Base-by-base conservation (phyloP, 495 filamentous ascomycete species). In the Xylaria telfairii region DNA sequence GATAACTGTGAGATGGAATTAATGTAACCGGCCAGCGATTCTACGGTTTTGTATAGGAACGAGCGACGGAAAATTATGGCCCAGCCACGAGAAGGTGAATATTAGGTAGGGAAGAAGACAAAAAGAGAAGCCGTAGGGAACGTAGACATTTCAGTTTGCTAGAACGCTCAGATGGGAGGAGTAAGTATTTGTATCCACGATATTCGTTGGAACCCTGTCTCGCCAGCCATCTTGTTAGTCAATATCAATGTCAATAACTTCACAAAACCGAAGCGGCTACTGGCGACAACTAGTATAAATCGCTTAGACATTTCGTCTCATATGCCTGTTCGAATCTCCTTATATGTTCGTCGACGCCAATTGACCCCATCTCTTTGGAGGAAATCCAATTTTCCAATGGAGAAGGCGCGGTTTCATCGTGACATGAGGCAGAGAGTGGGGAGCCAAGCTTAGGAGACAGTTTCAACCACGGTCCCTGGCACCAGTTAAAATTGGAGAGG, bases 351-450 rank as follows among this genome's bases (percentile, higher is more conserved):
- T 47, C 28, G 41, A 64, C 41, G 13, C 34, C 42, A 42, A 42
- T 9, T 8, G n/a, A 19, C 47, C 1, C 24, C 44, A 13, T 51
- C 42, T 49, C 62, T 49, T 51, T 65, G 28, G 62, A 65, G 62
- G 44, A 65, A 49, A 49, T 51, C 7, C 15, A 32, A 47, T 47
- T 65, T n/a, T 65, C 62, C 44, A 47, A 32, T 12, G 61, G 28
- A 51, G 21, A 65, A 15, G 19, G 37, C 37, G 41, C 12, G 3
- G 39, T 63, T 63, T 63, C 41, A 37, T 26, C 42, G n/a, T 24
- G 62, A 51, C 24, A 19, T 65, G 62, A 65, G 62, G 62, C 62
- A 51, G 30, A 10, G 62, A 6, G 62, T 65, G 62, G 62, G 28
- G 30, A 51, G 44, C 62, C 30, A 49, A 49, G 62, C 28, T 19